Base-by-base conservation (phyloP, 768 basidiomycete genomes). In the Phaeotremella fagi region DNA sequence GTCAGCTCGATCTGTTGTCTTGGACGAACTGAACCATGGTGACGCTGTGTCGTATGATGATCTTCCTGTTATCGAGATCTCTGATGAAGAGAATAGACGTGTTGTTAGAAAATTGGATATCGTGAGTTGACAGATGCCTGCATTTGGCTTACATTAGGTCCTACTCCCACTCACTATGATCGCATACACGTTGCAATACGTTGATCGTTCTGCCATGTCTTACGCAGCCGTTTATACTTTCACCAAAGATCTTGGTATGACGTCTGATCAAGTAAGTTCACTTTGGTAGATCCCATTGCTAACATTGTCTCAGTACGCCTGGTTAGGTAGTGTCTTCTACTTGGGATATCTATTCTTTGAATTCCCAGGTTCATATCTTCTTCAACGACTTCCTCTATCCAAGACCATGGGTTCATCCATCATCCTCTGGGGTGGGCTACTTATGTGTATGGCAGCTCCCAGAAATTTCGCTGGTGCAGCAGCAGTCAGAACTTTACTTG, bases 181-280 rank as follows among this genome's bases (percentile, higher is more conserved):
- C 23, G 61, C 61, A 12, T 63, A 63, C 37, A 60, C 58, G 7
- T 25, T 63, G 29, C 60, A 59, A 45, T 65, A 66, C 31, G 55
- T 66, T 41, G 64, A 66, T 45, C 55, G 61, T 50, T 57, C 54
- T 18, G 64, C 64, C 3, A 62, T 66, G 60, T 59, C 60, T 26
- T 66, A 66, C 52, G 55, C 64, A n/a, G 61, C 64, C 12, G 59
- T 66, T 1, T 66, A 62, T 29, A 54, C 52, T 15, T 60, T 66
- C 37, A 36, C 51, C n/a, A 52, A 57, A 50, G 59, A 66, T 33
- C 56, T 58, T 20, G 38, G 59, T 28, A 47, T 66, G 23, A 60
- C 50, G 1, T 33, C 55, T 1, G 48, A 43, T 28, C 41, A 66
- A 26, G n/a, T n/a, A n/a, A n/a, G n/a, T n/a, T n/a, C n/a, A n/a